phyloP scores from a whole-genome alignment of 1,139 yeast genomes.

The Hyphopichia buzzinii region DNA sequence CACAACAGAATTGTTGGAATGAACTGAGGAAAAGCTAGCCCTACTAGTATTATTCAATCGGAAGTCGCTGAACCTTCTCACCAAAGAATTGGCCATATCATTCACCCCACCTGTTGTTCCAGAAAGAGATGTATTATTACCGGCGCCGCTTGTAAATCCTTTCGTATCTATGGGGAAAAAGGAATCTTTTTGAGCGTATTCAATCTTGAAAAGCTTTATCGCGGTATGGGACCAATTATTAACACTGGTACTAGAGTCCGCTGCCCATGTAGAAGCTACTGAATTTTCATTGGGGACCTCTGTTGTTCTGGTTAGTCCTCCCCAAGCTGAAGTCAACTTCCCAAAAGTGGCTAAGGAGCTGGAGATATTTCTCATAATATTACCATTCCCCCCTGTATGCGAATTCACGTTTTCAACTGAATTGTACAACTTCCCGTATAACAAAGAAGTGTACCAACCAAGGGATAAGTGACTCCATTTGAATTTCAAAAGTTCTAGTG shows the following conservation, averaged over 20 bases:
- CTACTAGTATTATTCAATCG: slow-evolving; percentile 26
- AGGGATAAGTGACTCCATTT: slow-evolving; percentile 62
- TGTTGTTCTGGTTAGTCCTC: slow-evolving; percentile 19
- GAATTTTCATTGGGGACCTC: slow-evolving; percentile 9
- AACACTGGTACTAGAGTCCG: slow-evolving; percentile 24
- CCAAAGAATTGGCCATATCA: slow-evolving; percentile 50
- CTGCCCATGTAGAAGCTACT: slow-evolving; percentile 18
- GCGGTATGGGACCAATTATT: slow-evolving; percentile 67
- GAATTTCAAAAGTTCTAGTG: slow-evolving; percentile 52
- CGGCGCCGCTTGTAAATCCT: slow-evolving; percentile 6
- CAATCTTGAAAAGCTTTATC: slow-evolving; percentile 59
- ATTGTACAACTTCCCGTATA: slow-evolving; percentile 66
- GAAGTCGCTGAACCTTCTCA: slow-evolving; percentile 48
- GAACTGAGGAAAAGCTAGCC: slow-evolving; percentile 21
- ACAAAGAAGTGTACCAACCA: slow-evolving; percentile 73
- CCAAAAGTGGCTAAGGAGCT: slow-evolving; percentile 45
- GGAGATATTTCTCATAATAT: slow-evolving; percentile 35
- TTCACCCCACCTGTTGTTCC: slow-evolving; percentile 46
- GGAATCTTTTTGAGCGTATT: slow-evolving; percentile 35
- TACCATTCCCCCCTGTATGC: slow-evolving; percentile 25
- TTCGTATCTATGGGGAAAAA: slow-evolving; percentile 34
- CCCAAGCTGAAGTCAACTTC: slow-evolving; percentile 45
- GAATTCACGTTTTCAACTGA: slow-evolving; percentile 27
- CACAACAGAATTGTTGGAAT: slow-evolving; percentile 18
- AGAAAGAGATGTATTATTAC: slow-evolving; percentile 23